phyloP scores from a whole-genome alignment of 2,329 filamentous ascomycete genomes.

The Zymoseptoria brevis region DNA sequence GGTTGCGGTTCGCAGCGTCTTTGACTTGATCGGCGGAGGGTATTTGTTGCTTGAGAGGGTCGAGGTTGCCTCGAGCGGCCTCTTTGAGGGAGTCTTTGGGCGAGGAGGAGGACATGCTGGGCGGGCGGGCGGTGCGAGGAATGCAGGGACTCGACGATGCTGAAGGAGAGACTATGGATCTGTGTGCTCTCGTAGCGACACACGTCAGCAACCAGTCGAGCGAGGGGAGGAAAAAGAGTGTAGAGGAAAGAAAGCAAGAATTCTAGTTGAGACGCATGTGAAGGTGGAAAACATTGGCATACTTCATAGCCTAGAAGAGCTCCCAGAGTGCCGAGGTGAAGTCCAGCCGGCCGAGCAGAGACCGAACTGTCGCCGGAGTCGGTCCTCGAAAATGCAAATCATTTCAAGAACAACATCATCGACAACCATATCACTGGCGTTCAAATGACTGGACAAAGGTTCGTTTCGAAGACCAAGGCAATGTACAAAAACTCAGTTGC shows the following conservation, averaged over 20 bases:
- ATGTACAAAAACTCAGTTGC: background rate
- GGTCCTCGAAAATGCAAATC: background rate
- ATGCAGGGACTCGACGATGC: background rate
- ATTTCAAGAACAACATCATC: background rate
- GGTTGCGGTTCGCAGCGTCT: slow-evolving; percentile 9
- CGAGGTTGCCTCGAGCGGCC: slow-evolving; percentile 14
- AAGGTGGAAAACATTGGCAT: background rate
- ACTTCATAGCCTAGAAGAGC: background rate
- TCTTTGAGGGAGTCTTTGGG: slow-evolving; percentile 14
- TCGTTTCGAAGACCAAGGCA: background rate
- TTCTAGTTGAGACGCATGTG: background rate
- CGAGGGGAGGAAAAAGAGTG: background rate
- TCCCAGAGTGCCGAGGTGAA: background rate
- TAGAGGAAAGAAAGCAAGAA: background rate
- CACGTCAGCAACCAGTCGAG: background rate
- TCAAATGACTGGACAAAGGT: background rate
- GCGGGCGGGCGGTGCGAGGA: background rate
- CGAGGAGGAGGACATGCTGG: slow-evolving; percentile 11
- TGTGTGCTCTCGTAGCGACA: background rate
- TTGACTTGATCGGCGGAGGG: slow-evolving; percentile 12
- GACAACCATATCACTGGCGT: background rate
- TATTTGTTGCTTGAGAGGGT: slow-evolving; percentile 13
- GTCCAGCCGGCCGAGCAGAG: background rate
- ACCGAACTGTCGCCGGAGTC: background rate
- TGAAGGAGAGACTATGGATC: background rate